Evolutionary conservation across 2,329 filamentous ascomycete genomes (phyloP), one percentile per base, ranked within the genome.

Genomic region (Diaporthe aspalathi): DNA sequence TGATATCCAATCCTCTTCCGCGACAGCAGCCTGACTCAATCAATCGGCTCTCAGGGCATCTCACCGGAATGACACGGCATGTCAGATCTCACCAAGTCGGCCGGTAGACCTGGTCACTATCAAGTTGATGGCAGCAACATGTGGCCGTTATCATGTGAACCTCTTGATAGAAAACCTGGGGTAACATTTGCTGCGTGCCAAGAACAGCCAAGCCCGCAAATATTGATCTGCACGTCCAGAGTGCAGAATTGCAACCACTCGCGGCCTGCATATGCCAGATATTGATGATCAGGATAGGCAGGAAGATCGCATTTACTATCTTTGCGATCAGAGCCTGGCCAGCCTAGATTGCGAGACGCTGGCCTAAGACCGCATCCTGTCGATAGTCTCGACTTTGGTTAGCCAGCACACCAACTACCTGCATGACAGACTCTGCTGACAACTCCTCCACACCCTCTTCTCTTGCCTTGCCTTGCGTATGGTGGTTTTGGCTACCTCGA

Each of bases 161-260:
- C n/a, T 5, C 60, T 65, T 65, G 45, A 65, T 65, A 65, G 60
- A 65, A 63, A 65, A 65, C 32, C 60, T 38, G 60, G 60, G 60
- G 60, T 65, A 50, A 11, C 45, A 65, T 50, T 49, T 65, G 8
- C 60, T 65, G 60, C 60, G 45, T 24, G 60, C 60, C 60, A 65
- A 65, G 60, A 38, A n/a, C 8, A 65, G 60, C 60, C 60, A 65
- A 65, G 60, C 29, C 60, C 45, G 20, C 14, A 24, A n/a, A 65
- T 65, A 65, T 65, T 9, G 60, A 38, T 7, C 45, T 50, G 45
- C 29, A 16, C 60, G 45, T 50, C 45, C 20, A 65, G 29, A 50
- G 8, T 14, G n/a, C 12, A 38, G 29, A 20, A 20, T 50, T 38
- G 38, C 24, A 22, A 50, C 60, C 60, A 65, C 45, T 65, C n/a